These are phyloP conservation scores for Yamadazyma diospyri DNA, from an alignment of 1,139 yeast species.

Conservation along the genomic window DNA sequence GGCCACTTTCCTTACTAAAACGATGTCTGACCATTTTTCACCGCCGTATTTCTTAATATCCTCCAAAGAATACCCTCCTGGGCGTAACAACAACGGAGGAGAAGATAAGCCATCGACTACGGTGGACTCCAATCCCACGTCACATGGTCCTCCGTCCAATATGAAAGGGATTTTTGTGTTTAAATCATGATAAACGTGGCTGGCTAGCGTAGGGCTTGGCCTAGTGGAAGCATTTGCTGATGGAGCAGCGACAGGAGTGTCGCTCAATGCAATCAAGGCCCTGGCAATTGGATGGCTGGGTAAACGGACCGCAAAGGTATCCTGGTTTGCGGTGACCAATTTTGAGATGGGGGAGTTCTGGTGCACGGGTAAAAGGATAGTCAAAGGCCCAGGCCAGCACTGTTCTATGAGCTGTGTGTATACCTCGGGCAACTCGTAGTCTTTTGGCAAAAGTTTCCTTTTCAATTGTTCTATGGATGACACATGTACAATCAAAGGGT, in stretches of 20 bases:
- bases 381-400: conserved; percentile 97
- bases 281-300: conserved; percentile 88
- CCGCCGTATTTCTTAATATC: conserved; percentile 67
- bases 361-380: conserved; percentile 73
- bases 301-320: conserved; percentile 87
- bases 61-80: conserved; percentile 89
- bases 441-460: conserved; percentile 46
- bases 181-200: conserved; percentile 78
- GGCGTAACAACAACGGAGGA: conserved; percentile 88
- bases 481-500: conserved; percentile 88
- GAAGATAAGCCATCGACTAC: conserved; percentile 82
- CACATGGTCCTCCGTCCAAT: conserved; percentile 84
- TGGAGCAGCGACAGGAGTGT: conserved; percentile 93
- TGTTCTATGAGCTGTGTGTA: conserved; percentile 59
- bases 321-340: conserved; percentile 79
- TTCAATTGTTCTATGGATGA: conserved; percentile 73
- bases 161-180: conserved; percentile 79
- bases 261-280: conserved; percentile 82
- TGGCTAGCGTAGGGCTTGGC: conserved; percentile 89
- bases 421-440: conserved; percentile 56
- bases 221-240: conserved; percentile 95
- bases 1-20: conserved; percentile 64
- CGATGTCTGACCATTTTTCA: conserved; percentile 54
- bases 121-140: conserved; percentile 92
- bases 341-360: conserved; percentile 54